Percentiles rank a stretch among this genome's conserved stretches.
Conservation (phyloP, 768 basidiomycete genomes). For the Stropharia rugosoannulata region DNA sequence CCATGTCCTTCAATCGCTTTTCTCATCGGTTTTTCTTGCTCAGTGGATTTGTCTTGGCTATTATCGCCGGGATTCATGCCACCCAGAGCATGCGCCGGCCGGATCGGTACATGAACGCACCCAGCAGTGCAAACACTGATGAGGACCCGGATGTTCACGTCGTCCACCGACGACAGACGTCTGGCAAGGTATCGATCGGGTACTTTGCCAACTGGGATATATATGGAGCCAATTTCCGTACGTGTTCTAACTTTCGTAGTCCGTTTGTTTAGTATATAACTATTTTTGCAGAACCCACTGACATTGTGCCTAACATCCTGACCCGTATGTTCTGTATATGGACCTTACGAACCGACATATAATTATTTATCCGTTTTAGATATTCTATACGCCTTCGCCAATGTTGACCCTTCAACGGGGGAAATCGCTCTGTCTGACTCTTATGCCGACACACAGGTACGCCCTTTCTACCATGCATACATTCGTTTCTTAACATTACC, state of each 20-base stretch:
- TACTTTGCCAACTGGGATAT: slow-evolving; percentile 70
- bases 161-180: slow-evolving; percentile 35
- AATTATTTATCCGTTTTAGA: slow-evolving; percentile 26
- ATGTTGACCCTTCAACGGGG: slow-evolving; percentile 62
- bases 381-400: slow-evolving; percentile 79
- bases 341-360: neutral
- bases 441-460: slow-evolving; percentile 72
- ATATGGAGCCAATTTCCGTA: slow-evolving; percentile 65
- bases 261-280: slow-evolving; percentile 1
- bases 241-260: slow-evolving; percentile 13
- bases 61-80: slow-evolving; percentile 27
- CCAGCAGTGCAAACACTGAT: slow-evolving; percentile 31
- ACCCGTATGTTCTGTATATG: slow-evolving; percentile 46
- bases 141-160: slow-evolving; percentile 34
- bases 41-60: slow-evolving; percentile 19
- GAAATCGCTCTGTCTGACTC: slow-evolving; percentile 64
- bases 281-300: slow-evolving; percentile 53
- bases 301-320: slow-evolving; percentile 56
- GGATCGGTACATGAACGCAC: slow-evolving; percentile 39
- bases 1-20: slow-evolving; percentile 19
- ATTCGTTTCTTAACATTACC: slow-evolving; percentile 11
- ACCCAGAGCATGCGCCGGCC: slow-evolving; percentile 59
- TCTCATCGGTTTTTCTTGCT: slow-evolving; percentile 23
- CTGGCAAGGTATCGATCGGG: slow-evolving; percentile 38
- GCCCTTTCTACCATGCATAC: neutral